A percentile compares a stretch with the other conserved stretches of the same genome.
These are phyloP conservation scores for Apiospora phragmitis DNA, from an alignment of 2,329 filamentous ascomycete species.

Conservation along the genomic window DNA sequence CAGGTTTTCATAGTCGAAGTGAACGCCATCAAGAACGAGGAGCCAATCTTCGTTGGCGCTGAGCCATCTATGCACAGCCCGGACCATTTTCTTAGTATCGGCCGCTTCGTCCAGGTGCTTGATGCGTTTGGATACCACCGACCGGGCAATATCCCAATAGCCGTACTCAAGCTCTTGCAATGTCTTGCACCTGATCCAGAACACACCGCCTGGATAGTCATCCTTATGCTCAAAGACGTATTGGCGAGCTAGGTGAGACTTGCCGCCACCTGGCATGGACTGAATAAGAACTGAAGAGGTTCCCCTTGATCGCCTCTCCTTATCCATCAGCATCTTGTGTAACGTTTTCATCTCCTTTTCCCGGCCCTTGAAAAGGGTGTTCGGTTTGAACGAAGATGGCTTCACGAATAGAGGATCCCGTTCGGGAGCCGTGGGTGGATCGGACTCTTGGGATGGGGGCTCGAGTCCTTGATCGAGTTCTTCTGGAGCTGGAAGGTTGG, in stretches of 20 bases:
- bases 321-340: slow-evolving; percentile 59
- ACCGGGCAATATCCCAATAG: slow-evolving; percentile 66
- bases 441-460: slow-evolving; percentile 32
- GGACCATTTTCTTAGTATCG: slow-evolving; percentile 50
- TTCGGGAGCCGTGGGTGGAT: slow-evolving; percentile 19
- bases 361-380: slow-evolving; percentile 59
- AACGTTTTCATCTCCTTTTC: slow-evolving; percentile 57
- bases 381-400: slow-evolving; percentile 59
- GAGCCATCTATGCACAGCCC: slow-evolving; percentile 62
- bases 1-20: slow-evolving; percentile 59
- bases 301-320: slow-evolving; percentile 53
- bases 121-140: slow-evolving; percentile 44
- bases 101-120: slow-evolving; percentile 32
- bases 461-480: slow-evolving; percentile 26
- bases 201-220: slow-evolving; percentile 65
- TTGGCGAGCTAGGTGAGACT: slow-evolving; percentile 67
- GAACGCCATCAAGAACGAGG: slow-evolving; percentile 66
- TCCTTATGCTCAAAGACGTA: slow-evolving; percentile 63
- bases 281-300: slow-evolving; percentile 65
- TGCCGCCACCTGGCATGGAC: slow-evolving; percentile 66
- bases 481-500: slow-evolving; percentile 27
- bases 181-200: slow-evolving; percentile 68
- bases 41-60: slow-evolving; percentile 64
- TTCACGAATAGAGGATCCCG: slow-evolving; percentile 39
- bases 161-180: slow-evolving; percentile 58